Evolutionary conservation across 495 filamentous ascomycete species (phyloP), one percentile per base, ranked within the genome.

Genomic region (Friedmanniomyces simplex): DNA sequence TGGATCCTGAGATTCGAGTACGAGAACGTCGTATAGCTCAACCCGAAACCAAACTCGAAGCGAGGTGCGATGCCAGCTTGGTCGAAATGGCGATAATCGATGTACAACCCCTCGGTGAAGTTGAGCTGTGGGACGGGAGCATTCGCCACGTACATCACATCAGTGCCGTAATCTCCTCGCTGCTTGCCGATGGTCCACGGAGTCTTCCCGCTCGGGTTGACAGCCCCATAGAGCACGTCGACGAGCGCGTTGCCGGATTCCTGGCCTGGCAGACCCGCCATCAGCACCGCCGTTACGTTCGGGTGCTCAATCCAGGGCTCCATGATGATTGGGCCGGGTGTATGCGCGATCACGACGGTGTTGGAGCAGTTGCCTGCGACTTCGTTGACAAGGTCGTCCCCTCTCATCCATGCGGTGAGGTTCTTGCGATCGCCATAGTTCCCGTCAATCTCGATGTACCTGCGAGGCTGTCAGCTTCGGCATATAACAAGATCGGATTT

Each of bases 31-130:
- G 91, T 93, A 70, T 96, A 94, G 37, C 79, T 82, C 2, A 93
- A 76, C 0, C 88, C 88, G 56, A 81, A 91, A 0, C 88, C 88
- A 63, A 94, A 94, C 62, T 85, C 82, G 64, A 79, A 91, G 6
- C 83, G 80, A 0, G 88, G 88, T 2, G 70, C 67, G 59, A 91
- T 81, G 20, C 70, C 66, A 34, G 78, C 59, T 61, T 82, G 85
- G 74, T 97, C 93, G 66, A 96, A 96, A 60, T 94, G 78, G 8
- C 91, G 85, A 67, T 97, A 95, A 68, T 96, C 91, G 64, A 94
- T 82, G 63, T 88, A 88, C 6, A 96, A 72, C 0, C 88, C 88
- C 61, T 96, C 88, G 3, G 73, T 74, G 61, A 96, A 93, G 64
- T 87, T 82, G 63, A 94, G 87, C 67, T 96, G 91, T 1, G 93